phyloP scores from a whole-genome alignment of 495 filamentous ascomycete genomes.

The Amniculicola lignicola region DNA sequence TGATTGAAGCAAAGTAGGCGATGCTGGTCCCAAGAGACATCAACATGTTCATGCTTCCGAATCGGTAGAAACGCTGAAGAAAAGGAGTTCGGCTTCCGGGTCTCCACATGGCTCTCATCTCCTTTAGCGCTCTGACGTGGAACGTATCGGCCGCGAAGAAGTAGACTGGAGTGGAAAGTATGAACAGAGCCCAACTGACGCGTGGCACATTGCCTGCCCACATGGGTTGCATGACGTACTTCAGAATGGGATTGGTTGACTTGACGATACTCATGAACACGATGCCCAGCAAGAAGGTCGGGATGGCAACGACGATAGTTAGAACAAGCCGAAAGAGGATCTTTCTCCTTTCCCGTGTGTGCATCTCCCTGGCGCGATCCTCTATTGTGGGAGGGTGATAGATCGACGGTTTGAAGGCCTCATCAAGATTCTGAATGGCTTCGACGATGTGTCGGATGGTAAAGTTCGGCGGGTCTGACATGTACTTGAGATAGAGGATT shows the following conservation, averaged over 20 bases:
- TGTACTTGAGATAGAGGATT: conserved; percentile 68
- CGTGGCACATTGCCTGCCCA: conserved; percentile 74
- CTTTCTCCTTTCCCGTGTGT: conserved; percentile 34
- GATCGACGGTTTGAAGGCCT: conserved; percentile 62
- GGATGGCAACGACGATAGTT: conserved; percentile 71
- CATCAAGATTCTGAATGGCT: conserved; percentile 62
- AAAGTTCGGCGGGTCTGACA: conserved; percentile 62
- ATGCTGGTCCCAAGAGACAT: conserved; percentile 86
- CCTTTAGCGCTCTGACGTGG: conserved; percentile 73
- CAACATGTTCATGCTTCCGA: conserved; percentile 95
- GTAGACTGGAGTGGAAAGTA: conserved; percentile 85
- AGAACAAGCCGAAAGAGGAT: conserved; percentile 59
- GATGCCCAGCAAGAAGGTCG: conserved; percentile 85
- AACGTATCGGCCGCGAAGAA: conserved; percentile 87
- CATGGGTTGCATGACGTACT: conserved; percentile 63
- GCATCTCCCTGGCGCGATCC: conserved; percentile 68
- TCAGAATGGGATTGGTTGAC: conserved; percentile 50
- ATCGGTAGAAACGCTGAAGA: conserved; percentile 76
- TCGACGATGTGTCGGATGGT: conserved; percentile 73
- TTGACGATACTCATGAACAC: conserved; percentile 84
- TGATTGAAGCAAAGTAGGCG: conserved; percentile 82
- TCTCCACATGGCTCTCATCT: conserved; percentile 76
- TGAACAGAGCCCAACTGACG: conserved; percentile 77
- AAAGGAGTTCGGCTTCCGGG: conserved; percentile 73
- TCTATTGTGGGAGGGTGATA: conserved; percentile 83